Conservation (phyloP, 495 filamentous ascomycete species). For the Cudoniella acicularis region DNA sequence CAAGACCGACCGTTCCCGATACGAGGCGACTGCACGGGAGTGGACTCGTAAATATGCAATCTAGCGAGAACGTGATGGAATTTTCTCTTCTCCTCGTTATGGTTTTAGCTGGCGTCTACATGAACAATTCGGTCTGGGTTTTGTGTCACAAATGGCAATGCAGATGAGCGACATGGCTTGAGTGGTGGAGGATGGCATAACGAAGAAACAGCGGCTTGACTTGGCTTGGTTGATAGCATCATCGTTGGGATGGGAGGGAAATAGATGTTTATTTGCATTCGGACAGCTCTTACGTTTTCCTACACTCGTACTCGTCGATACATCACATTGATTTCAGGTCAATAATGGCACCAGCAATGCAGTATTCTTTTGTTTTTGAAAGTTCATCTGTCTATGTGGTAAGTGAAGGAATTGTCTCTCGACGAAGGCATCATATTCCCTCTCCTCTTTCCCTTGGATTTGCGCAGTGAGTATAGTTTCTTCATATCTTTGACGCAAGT, state of each 20-base stretch:
- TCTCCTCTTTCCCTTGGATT: too few relatives aligned
- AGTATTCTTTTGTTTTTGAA: too few relatives aligned
- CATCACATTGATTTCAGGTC: not conserved
- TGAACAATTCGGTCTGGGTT: conserved; percentile 9
- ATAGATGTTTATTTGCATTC: conserved; percentile 25
- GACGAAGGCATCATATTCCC: too few relatives aligned
- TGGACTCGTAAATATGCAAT: conserved; percentile 99
- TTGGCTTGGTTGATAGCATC: conserved; percentile 19
- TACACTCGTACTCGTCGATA: not conserved
- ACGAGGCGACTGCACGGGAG: conserved; percentile 94
- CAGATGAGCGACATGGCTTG: not conserved
- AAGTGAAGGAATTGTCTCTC: too few relatives aligned
- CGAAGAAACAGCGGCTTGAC: not conserved
- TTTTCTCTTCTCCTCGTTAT: conserved; percentile 17
- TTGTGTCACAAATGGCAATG: conserved; percentile 3
- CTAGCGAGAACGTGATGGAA: conserved; percentile 33
- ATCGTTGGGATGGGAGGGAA: conserved; percentile 3
- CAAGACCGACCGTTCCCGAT: conserved; percentile 94
- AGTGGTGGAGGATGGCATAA: not conserved
- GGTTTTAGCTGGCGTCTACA: conserved; percentile 26
- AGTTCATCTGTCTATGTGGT: too few relatives aligned
- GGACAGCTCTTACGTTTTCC: conserved; percentile 4
- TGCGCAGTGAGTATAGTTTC: too few relatives aligned
- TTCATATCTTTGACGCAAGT: too few relatives aligned
- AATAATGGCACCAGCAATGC: not conserved